Conservation (phyloP, 495 filamentous ascomycete genomes). For the Talaromyces ruber region DNA sequence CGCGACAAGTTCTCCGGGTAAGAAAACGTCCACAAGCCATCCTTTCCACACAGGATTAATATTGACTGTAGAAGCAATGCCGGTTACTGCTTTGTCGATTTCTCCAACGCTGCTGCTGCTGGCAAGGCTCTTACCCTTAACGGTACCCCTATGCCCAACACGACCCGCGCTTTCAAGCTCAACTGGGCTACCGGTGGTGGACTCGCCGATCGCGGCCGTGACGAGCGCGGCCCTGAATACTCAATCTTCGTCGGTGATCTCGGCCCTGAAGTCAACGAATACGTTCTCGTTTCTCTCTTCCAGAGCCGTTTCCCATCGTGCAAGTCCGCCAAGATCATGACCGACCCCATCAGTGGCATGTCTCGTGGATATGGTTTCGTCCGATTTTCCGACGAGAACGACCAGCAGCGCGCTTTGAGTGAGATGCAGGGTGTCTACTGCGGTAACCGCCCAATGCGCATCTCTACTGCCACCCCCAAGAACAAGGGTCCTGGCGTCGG, state of each 20-base stretch:
- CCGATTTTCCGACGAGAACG: slow-evolving; percentile 85
- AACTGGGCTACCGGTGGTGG: slow-evolving; percentile 99
- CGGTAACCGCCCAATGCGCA: slow-evolving; percentile 97
- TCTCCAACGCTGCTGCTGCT: slow-evolving; percentile 72
- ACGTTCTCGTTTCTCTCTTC: slow-evolving; percentile 93
- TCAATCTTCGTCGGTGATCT: slow-evolving; percentile 98
- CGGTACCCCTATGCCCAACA: slow-evolving; percentile 88
- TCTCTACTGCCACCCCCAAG: slow-evolving; percentile 96
- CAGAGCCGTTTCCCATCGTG: slow-evolving; percentile 92
- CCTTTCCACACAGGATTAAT: slow-evolving; percentile 24
- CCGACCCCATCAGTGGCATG: slow-evolving; percentile 94
- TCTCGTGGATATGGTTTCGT: slow-evolving; percentile 98
- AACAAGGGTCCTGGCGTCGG: slow-evolving; percentile 67
- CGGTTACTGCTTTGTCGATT: slow-evolving; percentile 98
- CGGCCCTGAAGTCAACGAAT: slow-evolving; percentile 97
- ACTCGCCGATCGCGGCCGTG: slow-evolving; percentile 84
- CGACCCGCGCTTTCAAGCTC: slow-evolving; percentile 90
- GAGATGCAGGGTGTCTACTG: slow-evolving; percentile 99
- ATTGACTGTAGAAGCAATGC: slow-evolving; percentile 71
- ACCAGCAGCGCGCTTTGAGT: slow-evolving; percentile 88
- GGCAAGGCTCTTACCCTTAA: slow-evolving; percentile 85
- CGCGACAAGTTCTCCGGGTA: slow-evolving; percentile 99
- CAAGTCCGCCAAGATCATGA: slow-evolving; percentile 99
- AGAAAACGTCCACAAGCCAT: slow-evolving; percentile 21
- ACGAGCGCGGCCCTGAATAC: slow-evolving; percentile 92